phyloP scores from a whole-genome alignment of 2,329 filamentous ascomycete species.

The Thelonectria discophora region DNA sequence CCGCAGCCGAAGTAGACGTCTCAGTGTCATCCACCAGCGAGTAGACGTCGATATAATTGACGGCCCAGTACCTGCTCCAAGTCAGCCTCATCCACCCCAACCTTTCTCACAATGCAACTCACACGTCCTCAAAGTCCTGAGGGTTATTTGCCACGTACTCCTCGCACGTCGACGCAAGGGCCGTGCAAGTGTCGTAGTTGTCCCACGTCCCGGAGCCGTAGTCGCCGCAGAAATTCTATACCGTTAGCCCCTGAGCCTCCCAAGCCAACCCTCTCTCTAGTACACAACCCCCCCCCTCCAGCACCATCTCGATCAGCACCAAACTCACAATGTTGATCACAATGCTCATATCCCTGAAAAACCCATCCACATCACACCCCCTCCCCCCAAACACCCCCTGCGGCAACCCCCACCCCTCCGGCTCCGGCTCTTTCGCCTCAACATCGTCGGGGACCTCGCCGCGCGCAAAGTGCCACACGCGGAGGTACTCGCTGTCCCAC shows the following conservation, averaged over 20 bases:
- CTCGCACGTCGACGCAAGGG: slow-evolving; percentile 54
- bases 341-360: slow-evolving; percentile 75
- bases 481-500: slow-evolving; percentile 75
- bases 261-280: too few species aligned
- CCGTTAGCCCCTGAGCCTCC: background rate
- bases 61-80: slow-evolving; percentile 56
- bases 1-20: background rate
- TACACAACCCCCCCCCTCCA: too few species aligned
- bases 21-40: background rate
- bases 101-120: slow-evolving; percentile 27
- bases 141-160: slow-evolving; percentile 59
- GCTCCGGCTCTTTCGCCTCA: slow-evolving; percentile 64
- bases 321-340: slow-evolving; percentile 71
- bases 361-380: slow-evolving; percentile 70
- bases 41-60: slow-evolving; percentile 64
- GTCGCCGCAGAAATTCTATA: slow-evolving; percentile 76
- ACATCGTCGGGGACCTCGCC: slow-evolving; percentile 72
- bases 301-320: too few species aligned
- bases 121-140: slow-evolving; percentile 51
- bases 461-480: slow-evolving; percentile 81
- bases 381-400: slow-evolving; percentile 72
- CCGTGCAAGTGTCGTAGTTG: slow-evolving; percentile 49
- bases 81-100: background rate
- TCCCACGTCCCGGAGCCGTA: slow-evolving; percentile 68
- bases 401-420: slow-evolving; percentile 73